A percentile compares a stretch with the other conserved stretches of the same genome.
These are phyloP conservation scores for Vitis rotundifolia DNA, from an alignment of 164 flowering plant genomes.

Conservation along the genomic window DNA sequence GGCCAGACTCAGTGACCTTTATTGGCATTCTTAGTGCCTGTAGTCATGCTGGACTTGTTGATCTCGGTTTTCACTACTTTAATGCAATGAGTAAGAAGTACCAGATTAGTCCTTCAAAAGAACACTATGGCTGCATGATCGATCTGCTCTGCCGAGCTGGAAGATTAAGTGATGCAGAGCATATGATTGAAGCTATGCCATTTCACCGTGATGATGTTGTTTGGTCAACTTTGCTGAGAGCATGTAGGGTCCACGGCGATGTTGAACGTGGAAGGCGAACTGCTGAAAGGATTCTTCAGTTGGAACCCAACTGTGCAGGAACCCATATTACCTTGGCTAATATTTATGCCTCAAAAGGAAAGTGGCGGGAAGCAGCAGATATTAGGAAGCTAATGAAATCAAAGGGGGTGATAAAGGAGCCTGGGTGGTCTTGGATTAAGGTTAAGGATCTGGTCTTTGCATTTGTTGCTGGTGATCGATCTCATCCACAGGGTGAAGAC, in stretches of 20 bases:
- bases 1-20: conserved; percentile 76
- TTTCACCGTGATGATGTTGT: conserved; percentile 75
- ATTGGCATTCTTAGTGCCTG: conserved; percentile 87
- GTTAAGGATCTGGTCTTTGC: conserved; percentile 58
- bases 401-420: conserved; percentile 80
- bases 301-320: conserved; percentile 71
- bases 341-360: conserved; percentile 69
- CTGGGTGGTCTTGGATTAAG: conserved; percentile 89
- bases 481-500: conserved; percentile 58
- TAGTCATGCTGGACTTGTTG: conserved; percentile 81
- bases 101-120: conserved; percentile 60
- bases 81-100: conserved; percentile 49
- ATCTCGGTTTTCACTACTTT: conserved; percentile 72
- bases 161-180: conserved; percentile 66
- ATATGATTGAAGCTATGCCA: conserved; percentile 77
- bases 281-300: conserved; percentile 57
- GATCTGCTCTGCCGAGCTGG: conserved; percentile 89
- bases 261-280: conserved; percentile 64
- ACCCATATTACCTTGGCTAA: conserved; percentile 74
- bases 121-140: conserved; percentile 91
- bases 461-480: conserved; percentile 70
- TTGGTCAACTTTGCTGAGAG: conserved; percentile 81
- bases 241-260: conserved; percentile 66
- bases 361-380: conserved; percentile 74
- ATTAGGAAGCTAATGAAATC: conserved; percentile 67